Evolutionary conservation across 2,329 filamentous ascomycete genomes (phyloP).

Genomic region (Sclerotinia borealis): DNA sequence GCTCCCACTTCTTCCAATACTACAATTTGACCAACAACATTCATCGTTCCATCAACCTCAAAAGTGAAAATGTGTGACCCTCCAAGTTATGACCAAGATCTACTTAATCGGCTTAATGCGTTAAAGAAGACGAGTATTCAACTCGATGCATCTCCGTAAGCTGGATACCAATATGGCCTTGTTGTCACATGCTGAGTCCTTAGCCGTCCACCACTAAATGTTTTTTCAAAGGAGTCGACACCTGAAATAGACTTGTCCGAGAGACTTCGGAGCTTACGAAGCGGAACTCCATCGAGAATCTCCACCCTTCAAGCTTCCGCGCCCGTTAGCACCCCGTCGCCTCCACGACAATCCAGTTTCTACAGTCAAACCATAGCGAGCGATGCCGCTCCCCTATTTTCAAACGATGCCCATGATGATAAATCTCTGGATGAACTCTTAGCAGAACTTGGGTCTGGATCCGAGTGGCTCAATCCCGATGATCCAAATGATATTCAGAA

Average conservation of each 20-base stretch:
- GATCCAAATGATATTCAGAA: slow-evolving; percentile 29
- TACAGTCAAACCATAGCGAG: background rate
- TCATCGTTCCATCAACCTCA: background rate
- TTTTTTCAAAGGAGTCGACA: slow-evolving; percentile 14
- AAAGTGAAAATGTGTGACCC: slow-evolving; percentile 26
- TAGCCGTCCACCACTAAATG: slow-evolving; percentile 14
- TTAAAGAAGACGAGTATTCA: slow-evolving; percentile 30
- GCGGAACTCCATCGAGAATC: slow-evolving; percentile 21
- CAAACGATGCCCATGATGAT: slow-evolving; percentile 21
- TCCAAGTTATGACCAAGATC: slow-evolving; percentile 27
- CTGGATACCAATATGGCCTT: background rate
- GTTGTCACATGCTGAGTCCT: slow-evolving; percentile 19
- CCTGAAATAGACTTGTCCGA: slow-evolving; percentile 28
- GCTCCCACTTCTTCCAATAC: background rate
- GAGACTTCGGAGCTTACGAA: slow-evolving; percentile 28
- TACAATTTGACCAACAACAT: slow-evolving; percentile 6
- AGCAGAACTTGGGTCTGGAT: slow-evolving; percentile 26
- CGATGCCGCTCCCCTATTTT: slow-evolving; percentile 15
- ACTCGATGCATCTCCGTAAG: slow-evolving; percentile 26
- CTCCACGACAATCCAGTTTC: background rate
- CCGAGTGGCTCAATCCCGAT: slow-evolving; percentile 29
- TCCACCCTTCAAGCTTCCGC: slow-evolving; percentile 13
- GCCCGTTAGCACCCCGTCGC: background rate
- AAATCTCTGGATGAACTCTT: slow-evolving; percentile 30
- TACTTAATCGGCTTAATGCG: slow-evolving; percentile 30